phyloP scores from a whole-genome alignment of 306 rosid genomes.

The Macrotyloma uniflorum region DNA sequence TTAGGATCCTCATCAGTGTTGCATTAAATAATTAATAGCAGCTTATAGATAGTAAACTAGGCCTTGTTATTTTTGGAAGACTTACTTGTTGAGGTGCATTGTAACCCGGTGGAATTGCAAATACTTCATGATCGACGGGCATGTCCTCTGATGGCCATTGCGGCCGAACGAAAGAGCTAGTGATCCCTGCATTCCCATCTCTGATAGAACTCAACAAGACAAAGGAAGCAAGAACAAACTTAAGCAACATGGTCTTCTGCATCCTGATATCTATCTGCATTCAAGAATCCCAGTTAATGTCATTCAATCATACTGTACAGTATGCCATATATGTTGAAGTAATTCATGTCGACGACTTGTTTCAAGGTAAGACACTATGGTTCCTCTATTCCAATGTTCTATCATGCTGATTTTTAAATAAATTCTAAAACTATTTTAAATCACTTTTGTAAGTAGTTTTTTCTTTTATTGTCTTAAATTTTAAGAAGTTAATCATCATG shows the following conservation, averaged over 20 bases:
- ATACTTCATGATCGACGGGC: constrained; percentile 66
- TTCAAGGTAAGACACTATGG: neutral
- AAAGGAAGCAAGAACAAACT: constrained; percentile 48
- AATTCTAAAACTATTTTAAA: no score
- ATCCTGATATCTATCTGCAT: constrained; percentile 47
- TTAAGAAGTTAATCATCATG: no score
- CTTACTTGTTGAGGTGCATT: constrained; percentile 96
- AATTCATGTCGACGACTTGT: neutral
- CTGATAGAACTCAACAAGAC: constrained; percentile 50
- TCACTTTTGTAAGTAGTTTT: no score
- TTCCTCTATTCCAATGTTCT: no score
- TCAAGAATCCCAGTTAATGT: constrained; percentile 27
- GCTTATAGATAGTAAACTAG: neutral
- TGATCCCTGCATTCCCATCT: constrained; percentile 67
- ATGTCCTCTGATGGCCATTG: constrained; percentile 79
- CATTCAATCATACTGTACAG: neutral
- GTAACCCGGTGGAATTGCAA: constrained; percentile 71
- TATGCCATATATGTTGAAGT: no score
- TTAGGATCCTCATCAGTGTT: no score
- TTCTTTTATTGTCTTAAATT: no score
- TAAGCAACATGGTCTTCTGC: constrained; percentile 51
- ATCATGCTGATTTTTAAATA: no score
- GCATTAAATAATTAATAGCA: neutral
- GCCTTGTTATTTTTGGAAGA: neutral
- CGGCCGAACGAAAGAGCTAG: constrained; percentile 77